Base-by-base conservation (phyloP, 805 yeast genomes). In the Starmerella apicola region DNA sequence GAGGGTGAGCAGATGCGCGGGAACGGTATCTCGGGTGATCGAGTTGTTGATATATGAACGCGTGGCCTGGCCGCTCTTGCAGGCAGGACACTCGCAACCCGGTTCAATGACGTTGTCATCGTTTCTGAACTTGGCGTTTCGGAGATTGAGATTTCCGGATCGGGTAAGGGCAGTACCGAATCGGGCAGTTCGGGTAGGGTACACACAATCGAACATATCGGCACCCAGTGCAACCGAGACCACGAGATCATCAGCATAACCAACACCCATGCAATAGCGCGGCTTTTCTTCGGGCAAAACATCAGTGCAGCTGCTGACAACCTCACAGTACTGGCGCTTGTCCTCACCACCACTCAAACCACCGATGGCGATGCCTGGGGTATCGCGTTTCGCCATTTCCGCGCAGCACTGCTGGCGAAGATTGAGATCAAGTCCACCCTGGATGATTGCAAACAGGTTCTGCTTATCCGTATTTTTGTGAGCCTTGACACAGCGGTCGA, bases 321-420 rank as follows among this genome's bases (percentile, higher is more conserved):
- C 66, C 31, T 51, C 44, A 48, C 70, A 65, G 50, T 60, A 66
- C 24, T 57, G 49, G 15, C 46, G 55, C 46, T 65, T 65, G 44
- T 62, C 70, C 41, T 65, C 70, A 8, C 70, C 70, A 1, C 70
- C 70, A 13, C 67, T 62, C n/a, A 65, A 54, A 1, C 70, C 70
- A 24, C 70, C 70, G 34, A 65, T 65, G 7, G 70, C 70, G 34
- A 66, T 65, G 4, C 70, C 70, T 0, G 70, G 70, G 1, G 70
- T 65, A 44, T 66, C 64, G 3, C 70, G 52, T 31, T 57, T 56
- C 23, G 54, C 52, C 70, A 65, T 65, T 41, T 65, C 70, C 3
- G 40, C 48, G 45, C 69, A 66, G 54, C 70, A 65, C 23, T 44
- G 43, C 22, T 50, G 50, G 13, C 70, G 56, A 36, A 65, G 51